Evolutionary conservation across 768 basidiomycete species (phyloP), one percentile per base, ranked within the genome.

Genomic region (Lactifluus subvellereus): DNA sequence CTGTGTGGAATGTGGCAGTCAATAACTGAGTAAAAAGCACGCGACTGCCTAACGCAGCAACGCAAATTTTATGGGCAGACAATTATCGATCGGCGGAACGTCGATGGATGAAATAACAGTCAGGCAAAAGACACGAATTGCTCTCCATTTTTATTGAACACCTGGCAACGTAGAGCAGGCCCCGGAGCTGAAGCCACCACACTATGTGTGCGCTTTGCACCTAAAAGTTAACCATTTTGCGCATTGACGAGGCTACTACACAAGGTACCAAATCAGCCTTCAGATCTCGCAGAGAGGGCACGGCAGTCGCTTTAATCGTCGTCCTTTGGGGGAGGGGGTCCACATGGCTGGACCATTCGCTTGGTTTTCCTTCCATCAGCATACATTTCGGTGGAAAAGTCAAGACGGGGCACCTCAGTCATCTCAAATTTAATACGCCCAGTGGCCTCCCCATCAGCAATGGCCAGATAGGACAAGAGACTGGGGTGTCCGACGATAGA

Each of bases 401-500:
- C 42, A 20, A 37, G 48, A 33, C n/a, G 43, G 72, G 76, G 20
- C 62, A 95, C 96, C 88, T 98, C 95, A 0, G 91, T 87, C 87
- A 97, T 88, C 77, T 99, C 96, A 71, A 97, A 98, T 71, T 84
- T 93, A 3, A 87, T 79, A 48, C 97, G 78, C 9, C 91, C 97
- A 59, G 88, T 84, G n/a, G 91, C 81, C 74, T 98, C 94, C 2
- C 94, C 93, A 67, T 99, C 96, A 14, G 95, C 95, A 69, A 98
- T 85, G 1, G 94, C 87, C 51, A 98, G 79, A 72, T 89, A 99
- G 2, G 91, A 91, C 14, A 86, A 78, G 60, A 99, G 76, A 0
- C 91, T 82, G 4, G 93, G 83, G 73, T 99, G 97, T 2, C 96
- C 94, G 50, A 94, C 86, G 66, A 98, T 94, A 9, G 95, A 89